Conservation (phyloP, 257 asterid genomes). For the Solanum chmielewskii region DNA sequence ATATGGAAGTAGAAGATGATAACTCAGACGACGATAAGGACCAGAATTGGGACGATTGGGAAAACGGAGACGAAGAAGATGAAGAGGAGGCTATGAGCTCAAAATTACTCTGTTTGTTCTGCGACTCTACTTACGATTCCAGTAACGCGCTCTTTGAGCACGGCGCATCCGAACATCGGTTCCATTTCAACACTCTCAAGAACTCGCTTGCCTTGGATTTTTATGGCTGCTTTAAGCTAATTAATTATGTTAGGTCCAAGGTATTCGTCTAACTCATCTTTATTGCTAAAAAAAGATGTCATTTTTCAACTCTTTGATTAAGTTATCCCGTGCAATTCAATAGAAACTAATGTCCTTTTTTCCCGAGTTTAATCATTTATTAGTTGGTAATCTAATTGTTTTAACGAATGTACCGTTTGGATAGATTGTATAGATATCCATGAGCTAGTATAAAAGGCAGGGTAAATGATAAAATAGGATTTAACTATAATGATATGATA, state of each 20-base stretch:
- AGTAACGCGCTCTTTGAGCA: slow-evolving; percentile 52
- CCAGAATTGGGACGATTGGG: slow-evolving; percentile 38
- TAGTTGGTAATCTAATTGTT: background rate
- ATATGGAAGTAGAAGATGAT: slow-evolving; percentile 3
- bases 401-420: background rate
- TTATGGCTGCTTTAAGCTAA: slow-evolving; percentile 70
- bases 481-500: background rate
- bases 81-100: slow-evolving; percentile 11
- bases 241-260: slow-evolving; percentile 81
- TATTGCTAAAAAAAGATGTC: background rate
- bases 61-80: slow-evolving; percentile 16
- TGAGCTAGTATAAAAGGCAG: background rate
- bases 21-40: slow-evolving; percentile 12
- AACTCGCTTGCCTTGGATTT: slow-evolving; percentile 45
- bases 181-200: slow-evolving; percentile 42
- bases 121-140: slow-evolving; percentile 36
- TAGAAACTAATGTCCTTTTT: background rate
- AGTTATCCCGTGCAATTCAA: background rate
- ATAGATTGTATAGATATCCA: background rate
- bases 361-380: too few relatives aligned
- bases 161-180: slow-evolving; percentile 54
- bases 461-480: background rate
- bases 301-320: background rate
- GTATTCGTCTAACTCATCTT: slow-evolving; percentile 13
- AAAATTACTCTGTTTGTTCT: slow-evolving; percentile 58